These are phyloP conservation scores for Nymphaea colorata DNA, from an alignment of 164 flowering plant genomes.

Conservation along the genomic window DNA sequence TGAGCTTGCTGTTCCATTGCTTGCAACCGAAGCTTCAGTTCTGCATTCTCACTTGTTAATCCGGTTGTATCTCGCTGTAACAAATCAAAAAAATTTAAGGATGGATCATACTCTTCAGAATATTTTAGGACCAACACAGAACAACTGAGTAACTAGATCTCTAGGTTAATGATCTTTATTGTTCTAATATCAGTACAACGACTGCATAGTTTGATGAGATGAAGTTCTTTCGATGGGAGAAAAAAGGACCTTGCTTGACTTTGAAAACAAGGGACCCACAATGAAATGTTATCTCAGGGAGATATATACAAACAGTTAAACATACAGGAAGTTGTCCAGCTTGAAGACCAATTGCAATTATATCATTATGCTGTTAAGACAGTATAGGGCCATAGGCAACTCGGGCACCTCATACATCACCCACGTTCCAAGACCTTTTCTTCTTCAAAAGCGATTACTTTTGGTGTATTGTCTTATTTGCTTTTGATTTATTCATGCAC, in stretches of 20 bases:
- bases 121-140: neutral
- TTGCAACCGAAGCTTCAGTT: slow-evolving; percentile 85
- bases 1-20: slow-evolving; percentile 99
- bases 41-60: slow-evolving; percentile 67
- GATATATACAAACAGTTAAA: neutral
- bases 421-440: too few species aligned
- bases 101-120: neutral
- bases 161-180: neutral
- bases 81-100: neutral
- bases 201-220: too few species aligned
- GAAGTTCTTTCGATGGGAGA: neutral
- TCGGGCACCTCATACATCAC: too few species aligned
- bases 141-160: neutral
- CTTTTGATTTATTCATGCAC: too few species aligned
- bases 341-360: too few species aligned
- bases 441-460: too few species aligned
- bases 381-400: too few species aligned
- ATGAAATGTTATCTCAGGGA: too few species aligned
- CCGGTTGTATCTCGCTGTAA: slow-evolving; percentile 50
- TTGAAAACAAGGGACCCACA: neutral
- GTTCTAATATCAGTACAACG: neutral
- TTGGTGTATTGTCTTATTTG: too few species aligned
- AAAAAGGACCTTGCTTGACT: neutral
- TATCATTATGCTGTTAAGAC: too few species aligned
- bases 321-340: neutral